Evolutionary conservation across 768 basidiomycete species (phyloP).

Genomic region (Tricholoma sp.): DNA sequence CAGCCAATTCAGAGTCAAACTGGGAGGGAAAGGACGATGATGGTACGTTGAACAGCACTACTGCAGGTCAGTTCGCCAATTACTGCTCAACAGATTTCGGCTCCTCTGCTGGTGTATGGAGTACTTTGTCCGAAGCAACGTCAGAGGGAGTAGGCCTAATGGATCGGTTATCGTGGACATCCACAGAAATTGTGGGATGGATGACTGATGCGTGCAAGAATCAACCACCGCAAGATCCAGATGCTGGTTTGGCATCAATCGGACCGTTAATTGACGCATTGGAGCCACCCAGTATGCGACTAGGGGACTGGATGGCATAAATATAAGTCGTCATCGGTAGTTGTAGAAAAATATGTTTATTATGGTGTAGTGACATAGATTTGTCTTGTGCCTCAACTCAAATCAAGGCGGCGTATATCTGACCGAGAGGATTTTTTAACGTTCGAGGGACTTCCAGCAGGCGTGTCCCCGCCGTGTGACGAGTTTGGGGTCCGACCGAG

Average conservation of each 20-base stretch:
- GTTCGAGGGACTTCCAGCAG: conserved; percentile 27
- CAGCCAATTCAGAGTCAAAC: conserved; percentile 35
- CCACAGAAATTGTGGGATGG: conserved; percentile 6
- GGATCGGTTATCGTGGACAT: neutral
- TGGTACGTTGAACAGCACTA: conserved; percentile 19
- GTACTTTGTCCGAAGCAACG: conserved; percentile 7
- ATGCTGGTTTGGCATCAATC: neutral
- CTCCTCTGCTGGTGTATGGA: conserved; percentile 28
- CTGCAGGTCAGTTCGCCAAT: neutral
- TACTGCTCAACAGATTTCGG: conserved; percentile 21
- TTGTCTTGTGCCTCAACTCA: conserved; percentile 6
- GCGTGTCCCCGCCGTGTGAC: conserved; percentile 54
- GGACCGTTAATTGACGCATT: neutral
- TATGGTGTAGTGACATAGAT: neutral
- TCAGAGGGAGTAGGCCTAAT: conserved; percentile 5
- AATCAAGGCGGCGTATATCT: conserved; percentile 12
- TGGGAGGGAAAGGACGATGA: conserved; percentile 35
- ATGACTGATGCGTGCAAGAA: conserved; percentile 2
- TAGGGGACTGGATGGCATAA: conserved; percentile 23
- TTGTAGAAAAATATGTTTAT: neutral
- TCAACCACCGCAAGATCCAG: neutral
- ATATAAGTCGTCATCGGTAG: neutral
- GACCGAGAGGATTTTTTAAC: conserved; percentile 5
- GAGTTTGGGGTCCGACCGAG: conserved; percentile 52
- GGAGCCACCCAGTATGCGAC: neutral